Percentiles rank a stretch among this genome's conserved stretches.
Evolutionary conservation across 2,329 filamentous ascomycete species (phyloP).

Genomic region (Sporothrix humicola): DNA sequence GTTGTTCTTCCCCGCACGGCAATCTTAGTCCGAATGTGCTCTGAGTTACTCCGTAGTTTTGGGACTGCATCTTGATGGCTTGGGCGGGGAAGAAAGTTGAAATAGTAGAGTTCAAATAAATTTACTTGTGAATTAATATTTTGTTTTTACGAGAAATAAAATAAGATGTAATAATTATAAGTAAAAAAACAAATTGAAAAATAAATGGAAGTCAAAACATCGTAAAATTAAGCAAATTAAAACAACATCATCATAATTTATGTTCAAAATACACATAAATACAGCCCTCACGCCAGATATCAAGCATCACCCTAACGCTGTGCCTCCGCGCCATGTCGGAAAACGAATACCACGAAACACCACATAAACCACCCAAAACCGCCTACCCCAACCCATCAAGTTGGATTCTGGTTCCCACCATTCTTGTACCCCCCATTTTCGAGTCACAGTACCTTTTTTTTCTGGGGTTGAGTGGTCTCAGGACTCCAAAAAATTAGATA

Average conservation of each 20-base stretch:
- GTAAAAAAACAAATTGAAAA: not conserved
- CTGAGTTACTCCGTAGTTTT: not conserved
- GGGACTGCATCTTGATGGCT: constrained; percentile 1
- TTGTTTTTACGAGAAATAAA: not conserved
- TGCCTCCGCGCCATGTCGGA: constrained; percentile 3
- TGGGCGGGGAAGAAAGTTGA: not conserved
- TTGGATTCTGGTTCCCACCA: not conserved
- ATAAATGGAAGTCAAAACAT: not conserved
- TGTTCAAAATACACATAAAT: not conserved
- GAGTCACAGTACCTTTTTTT: constrained; percentile 21
- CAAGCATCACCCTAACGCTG: not conserved
- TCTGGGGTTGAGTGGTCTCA: not conserved
- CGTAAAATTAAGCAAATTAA: not conserved
- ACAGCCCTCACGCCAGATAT: not conserved
- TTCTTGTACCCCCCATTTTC: not conserved
- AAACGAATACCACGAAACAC: constrained; percentile 23
- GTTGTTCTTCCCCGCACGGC: not conserved
- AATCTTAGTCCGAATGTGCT: constrained; percentile 5
- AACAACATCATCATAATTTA: not conserved
- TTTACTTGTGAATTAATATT: not conserved
- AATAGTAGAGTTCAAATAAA: no score
- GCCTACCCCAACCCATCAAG: not conserved
- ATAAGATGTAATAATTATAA: not conserved
- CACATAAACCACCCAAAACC: not conserved
- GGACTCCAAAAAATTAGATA: constrained; percentile 5